Evolutionary conservation across 2,329 filamentous ascomycete genomes (phyloP).

Genomic region (Penicillium sp.): DNA sequence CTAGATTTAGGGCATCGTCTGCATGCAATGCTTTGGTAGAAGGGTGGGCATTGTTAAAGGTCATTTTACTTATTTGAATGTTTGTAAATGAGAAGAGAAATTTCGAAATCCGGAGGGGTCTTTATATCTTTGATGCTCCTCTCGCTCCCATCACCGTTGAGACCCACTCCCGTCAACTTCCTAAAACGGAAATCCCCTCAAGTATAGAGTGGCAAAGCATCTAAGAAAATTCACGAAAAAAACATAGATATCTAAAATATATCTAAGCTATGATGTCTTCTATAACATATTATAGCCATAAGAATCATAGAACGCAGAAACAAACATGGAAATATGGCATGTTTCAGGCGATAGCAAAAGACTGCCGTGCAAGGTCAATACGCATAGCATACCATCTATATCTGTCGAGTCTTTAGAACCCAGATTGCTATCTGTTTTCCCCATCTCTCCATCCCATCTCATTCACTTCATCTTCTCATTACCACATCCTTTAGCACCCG

Average conservation of each 20-base stretch:
- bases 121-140: background rate
- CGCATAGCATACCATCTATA: background rate
- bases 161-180: slow-evolving; percentile 1
- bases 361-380: background rate
- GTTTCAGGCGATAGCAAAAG: too few relatives aligned
- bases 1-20: slow-evolving; percentile 70
- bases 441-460: background rate
- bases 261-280: too few relatives aligned
- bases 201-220: background rate
- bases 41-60: slow-evolving; percentile 16
- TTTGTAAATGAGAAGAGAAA: background rate
- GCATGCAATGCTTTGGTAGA: slow-evolving; percentile 70
- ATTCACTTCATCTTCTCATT: background rate
- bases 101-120: background rate
- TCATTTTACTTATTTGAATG: slow-evolving; percentile 18
- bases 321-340: too few relatives aligned
- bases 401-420: background rate
- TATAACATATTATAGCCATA: background rate
- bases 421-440: background rate
- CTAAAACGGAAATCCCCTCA: background rate
- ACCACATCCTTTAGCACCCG: background rate
- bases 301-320: background rate
- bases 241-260: background rate
- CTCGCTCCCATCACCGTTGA: background rate
- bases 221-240: too few relatives aligned